Conservation (phyloP, 371 early-diverging fungal genomes). For the Haplosporangium sp. region DNA sequence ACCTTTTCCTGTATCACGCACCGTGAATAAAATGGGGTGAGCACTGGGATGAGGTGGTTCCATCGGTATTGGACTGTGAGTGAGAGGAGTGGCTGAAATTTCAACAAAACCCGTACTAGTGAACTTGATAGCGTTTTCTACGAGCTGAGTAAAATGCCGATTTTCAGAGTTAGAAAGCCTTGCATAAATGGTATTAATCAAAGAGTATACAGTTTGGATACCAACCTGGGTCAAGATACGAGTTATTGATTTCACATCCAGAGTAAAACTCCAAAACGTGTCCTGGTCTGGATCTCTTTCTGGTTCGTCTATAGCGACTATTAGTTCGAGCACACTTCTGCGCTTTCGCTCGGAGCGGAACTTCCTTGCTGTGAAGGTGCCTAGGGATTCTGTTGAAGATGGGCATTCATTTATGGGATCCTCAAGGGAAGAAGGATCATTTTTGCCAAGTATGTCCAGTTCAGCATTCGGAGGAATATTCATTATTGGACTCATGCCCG, state of each 20-base stretch:
- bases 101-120: slow-evolving; percentile 56
- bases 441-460: background rate
- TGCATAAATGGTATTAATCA: background rate
- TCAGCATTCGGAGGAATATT: slow-evolving; percentile 8
- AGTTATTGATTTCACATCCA: slow-evolving; percentile 48
- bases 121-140: slow-evolving; percentile 60
- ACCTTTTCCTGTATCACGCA: slow-evolving; percentile 58
- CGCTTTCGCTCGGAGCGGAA: slow-evolving; percentile 22
- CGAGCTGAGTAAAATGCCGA: slow-evolving; percentile 18
- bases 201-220: background rate
- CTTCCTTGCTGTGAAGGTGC: slow-evolving; percentile 15
- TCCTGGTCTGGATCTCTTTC: slow-evolving; percentile 40
- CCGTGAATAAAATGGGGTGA: slow-evolving; percentile 51
- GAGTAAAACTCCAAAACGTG: slow-evolving; percentile 38
- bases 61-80: slow-evolving; percentile 24
- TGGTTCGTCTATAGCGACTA: slow-evolving; percentile 48
- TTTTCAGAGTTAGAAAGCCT: background rate
- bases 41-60: slow-evolving; percentile 39
- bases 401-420: slow-evolving; percentile 15
- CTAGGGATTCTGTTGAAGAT: slow-evolving; percentile 21
- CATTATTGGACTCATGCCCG: slow-evolving; percentile 14
- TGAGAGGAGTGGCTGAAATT: slow-evolving; percentile 31
- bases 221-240: slow-evolving; percentile 55
- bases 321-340: slow-evolving; percentile 34
- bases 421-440: slow-evolving; percentile 1